phyloP scores from a whole-genome alignment of 2,329 filamentous ascomycete genomes.

The Cladosporium colombiae region DNA sequence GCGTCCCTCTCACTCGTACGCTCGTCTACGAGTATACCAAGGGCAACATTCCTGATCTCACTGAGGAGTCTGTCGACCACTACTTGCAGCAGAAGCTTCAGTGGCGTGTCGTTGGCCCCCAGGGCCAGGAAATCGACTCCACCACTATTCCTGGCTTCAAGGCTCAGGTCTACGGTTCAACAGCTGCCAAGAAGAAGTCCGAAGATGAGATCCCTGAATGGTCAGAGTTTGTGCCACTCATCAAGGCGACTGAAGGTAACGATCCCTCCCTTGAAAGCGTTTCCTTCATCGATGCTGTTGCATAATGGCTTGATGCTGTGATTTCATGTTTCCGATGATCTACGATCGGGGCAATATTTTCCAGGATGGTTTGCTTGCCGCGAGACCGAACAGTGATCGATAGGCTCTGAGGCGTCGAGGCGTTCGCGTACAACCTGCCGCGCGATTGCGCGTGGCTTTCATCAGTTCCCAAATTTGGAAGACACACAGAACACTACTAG shows the following conservation, averaged over 20 bases:
- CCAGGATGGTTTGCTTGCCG: not conserved
- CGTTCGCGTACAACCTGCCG: constrained; percentile 9
- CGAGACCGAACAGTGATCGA: not conserved
- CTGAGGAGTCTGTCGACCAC: constrained; percentile 29
- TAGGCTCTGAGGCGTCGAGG: constrained; percentile 1
- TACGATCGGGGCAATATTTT: not conserved
- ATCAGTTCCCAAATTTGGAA: constrained; percentile 1
- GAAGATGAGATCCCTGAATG: constrained; percentile 37
- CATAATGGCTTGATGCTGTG: constrained; percentile 1
- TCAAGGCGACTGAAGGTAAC: constrained; percentile 20
- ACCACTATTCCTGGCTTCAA: constrained; percentile 42
- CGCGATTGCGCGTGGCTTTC: constrained; percentile 1
- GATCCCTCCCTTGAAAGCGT: constrained; percentile 4
- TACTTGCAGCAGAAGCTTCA: constrained; percentile 37
- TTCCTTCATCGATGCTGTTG: constrained; percentile 1
- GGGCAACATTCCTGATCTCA: constrained; percentile 32
- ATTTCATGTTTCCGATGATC: not conserved
- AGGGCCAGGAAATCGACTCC: constrained; percentile 36
- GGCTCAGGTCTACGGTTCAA: constrained; percentile 42
- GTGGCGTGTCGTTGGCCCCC: constrained; percentile 37
- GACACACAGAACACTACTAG: not conserved
- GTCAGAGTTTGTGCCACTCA: constrained; percentile 29
- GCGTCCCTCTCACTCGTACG: constrained; percentile 47
- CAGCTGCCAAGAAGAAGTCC: constrained; percentile 35
- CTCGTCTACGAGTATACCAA: constrained; percentile 38